Evolutionary conservation across 371 early-diverging fungal genomes (phyloP).

Genomic region (Lichtheimia ramosa): DNA sequence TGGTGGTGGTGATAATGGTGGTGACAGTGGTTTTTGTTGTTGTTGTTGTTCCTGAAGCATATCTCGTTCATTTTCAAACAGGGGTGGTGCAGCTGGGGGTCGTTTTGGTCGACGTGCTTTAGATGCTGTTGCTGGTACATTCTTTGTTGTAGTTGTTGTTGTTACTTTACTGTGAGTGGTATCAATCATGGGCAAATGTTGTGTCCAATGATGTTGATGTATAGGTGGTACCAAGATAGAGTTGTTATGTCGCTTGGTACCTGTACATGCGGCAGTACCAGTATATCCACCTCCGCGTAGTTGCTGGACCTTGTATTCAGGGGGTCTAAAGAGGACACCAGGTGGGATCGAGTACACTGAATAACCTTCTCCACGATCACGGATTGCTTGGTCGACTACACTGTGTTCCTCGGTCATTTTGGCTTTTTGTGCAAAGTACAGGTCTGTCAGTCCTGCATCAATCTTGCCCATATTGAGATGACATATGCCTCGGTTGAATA

Average conservation of each 20-base stretch:
- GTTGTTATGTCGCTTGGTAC: background rate
- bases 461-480: conserved; percentile 74
- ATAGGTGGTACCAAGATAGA: background rate
- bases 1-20: background rate
- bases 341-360: conserved; percentile 80
- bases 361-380: conserved; percentile 66
- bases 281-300: conserved; percentile 10
- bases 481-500: conserved; percentile 89
- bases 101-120: background rate
- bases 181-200: no score
- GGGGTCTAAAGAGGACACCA: conserved; percentile 78
- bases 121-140: no score
- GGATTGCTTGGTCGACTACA: conserved; percentile 72
- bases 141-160: no score
- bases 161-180: no score
- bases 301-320: conserved; percentile 64
- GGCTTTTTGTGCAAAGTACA: conserved; percentile 70
- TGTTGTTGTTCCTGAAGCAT: background rate
- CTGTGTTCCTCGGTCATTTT: conserved; percentile 72
- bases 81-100: background rate
- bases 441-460: conserved; percentile 70
- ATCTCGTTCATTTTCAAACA: background rate
- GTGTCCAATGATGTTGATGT: no score
- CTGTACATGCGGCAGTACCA: background rate
- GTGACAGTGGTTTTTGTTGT: background rate